A percentile compares a stretch with the other conserved stretches of the same genome.
These are phyloP conservation scores for Phytophthora aleatoria DNA, from an alignment of 352 stramenopile genomes.

Conservation along the genomic window DNA sequence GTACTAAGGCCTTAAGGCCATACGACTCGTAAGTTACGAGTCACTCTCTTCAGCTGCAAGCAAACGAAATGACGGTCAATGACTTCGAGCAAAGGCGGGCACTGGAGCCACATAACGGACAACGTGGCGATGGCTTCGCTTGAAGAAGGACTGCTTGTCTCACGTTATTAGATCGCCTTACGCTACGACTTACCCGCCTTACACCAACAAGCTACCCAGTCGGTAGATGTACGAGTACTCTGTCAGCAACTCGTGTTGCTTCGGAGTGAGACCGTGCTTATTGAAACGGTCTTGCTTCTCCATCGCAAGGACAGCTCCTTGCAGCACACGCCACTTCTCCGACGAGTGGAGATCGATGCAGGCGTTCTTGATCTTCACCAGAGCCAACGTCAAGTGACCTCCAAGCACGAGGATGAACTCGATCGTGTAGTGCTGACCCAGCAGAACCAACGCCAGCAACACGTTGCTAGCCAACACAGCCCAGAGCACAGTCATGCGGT, in stretches of 20 bases:
- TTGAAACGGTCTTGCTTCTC: constrained; percentile 11
- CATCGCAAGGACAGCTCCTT: constrained; percentile 24
- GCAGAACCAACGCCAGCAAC: constrained; percentile 18
- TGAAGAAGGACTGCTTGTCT: background rate
- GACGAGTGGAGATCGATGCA: constrained; percentile 27
- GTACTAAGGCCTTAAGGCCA: too few species aligned
- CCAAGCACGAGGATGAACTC: constrained; percentile 30
- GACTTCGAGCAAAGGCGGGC: background rate
- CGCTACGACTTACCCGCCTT: constrained; percentile 5
- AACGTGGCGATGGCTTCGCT: background rate
- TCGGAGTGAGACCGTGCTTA: constrained; percentile 15
- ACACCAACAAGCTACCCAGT: constrained; percentile 22
- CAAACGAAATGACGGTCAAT: background rate
- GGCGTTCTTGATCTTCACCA: constrained; percentile 19
- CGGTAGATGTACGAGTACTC: constrained; percentile 33
- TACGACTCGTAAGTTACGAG: too few species aligned
- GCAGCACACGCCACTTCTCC: constrained; percentile 25
- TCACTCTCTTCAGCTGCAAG: background rate
- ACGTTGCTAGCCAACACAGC: constrained; percentile 1
- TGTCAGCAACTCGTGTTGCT: constrained; percentile 35
- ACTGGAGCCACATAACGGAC: background rate
- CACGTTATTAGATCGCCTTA: background rate
- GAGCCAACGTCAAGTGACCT: constrained; percentile 19
- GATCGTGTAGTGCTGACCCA: constrained; percentile 26
- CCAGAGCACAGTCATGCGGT: constrained; percentile 28